Conservation (phyloP, 2,329 filamentous ascomycete genomes). For the Fusarium sterilihyphosum region DNA sequence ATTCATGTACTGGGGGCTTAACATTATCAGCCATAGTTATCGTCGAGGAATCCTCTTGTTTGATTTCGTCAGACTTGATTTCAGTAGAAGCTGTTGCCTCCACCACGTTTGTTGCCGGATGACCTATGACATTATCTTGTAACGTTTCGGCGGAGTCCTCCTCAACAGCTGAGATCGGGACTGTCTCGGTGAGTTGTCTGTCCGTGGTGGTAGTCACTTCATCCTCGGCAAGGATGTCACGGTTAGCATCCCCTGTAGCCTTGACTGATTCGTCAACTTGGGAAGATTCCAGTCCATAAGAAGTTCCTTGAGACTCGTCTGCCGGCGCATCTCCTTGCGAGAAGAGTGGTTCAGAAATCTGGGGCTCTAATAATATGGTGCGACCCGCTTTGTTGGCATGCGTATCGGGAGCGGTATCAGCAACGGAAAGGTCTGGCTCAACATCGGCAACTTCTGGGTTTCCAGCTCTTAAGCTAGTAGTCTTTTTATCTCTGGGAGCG, state of each 20-base stretch:
- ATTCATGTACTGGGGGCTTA: neutral
- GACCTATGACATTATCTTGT: neutral
- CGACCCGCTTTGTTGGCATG: neutral
- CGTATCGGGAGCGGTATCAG: neutral
- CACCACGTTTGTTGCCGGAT: neutral
- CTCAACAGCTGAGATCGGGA: neutral
- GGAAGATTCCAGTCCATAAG: conserved; percentile 33
- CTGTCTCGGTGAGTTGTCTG: neutral
- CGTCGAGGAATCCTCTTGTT: neutral
- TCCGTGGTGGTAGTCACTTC: neutral
- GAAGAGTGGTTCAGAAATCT: conserved; percentile 47
- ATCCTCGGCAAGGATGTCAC: neutral
- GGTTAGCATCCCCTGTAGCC: neutral
- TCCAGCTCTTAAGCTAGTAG: neutral
- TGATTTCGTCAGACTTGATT: neutral
- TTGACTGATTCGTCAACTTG: conserved; percentile 36
- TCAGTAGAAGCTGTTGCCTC: neutral
- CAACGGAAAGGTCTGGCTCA: neutral
- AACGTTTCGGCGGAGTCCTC: neutral
- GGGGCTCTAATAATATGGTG: conserved; percentile 33
- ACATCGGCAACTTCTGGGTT: neutral
- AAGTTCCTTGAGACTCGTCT: conserved; percentile 39
- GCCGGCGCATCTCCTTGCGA: conserved; percentile 43
- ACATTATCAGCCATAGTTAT: neutral
- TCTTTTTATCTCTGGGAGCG: neutral